Conservation (phyloP, 257 asterid genomes). For the Agastache rugosa region DNA sequence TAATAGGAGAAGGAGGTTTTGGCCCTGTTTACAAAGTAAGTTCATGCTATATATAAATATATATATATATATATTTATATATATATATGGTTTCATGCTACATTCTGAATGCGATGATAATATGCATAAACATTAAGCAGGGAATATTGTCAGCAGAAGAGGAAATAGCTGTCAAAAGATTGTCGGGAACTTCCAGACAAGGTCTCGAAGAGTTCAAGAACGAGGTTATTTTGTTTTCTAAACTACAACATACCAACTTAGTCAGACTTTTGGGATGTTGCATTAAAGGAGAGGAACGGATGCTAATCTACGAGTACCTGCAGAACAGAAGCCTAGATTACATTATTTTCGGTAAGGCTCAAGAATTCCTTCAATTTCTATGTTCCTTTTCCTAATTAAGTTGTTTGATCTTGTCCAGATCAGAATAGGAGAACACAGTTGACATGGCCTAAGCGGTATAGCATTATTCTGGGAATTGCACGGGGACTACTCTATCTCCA, state of each 20-base stretch:
- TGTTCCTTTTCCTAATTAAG: neutral
- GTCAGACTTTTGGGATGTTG: conserved; percentile 25
- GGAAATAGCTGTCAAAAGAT: conserved; percentile 24
- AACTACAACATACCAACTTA: conserved; percentile 25
- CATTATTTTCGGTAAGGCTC: conserved; percentile 4
- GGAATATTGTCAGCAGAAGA: conserved; percentile 9
- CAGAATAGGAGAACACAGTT: neutral
- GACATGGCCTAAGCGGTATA: conserved; percentile 29
- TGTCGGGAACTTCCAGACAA: conserved; percentile 24
- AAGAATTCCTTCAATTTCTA: neutral
- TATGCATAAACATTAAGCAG: neutral
- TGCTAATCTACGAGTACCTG: conserved; percentile 29
- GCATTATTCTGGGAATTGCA: conserved; percentile 24
- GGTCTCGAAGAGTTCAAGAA: conserved; percentile 31
- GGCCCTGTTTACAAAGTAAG: conserved; percentile 25
- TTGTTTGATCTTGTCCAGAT: conserved; percentile 16
- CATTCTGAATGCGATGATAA: neutral
- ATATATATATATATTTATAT: no score
- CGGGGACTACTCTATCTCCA: conserved; percentile 26
- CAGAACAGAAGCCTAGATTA: conserved; percentile 25
- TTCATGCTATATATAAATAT: neutral
- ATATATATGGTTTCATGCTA: neutral
- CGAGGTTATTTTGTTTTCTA: conserved; percentile 21
- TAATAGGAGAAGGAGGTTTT: conserved; percentile 26
- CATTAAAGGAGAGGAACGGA: conserved; percentile 20